phyloP scores from a whole-genome alignment of 345 rosid species.

The Hibiscus syriacus region DNA sequence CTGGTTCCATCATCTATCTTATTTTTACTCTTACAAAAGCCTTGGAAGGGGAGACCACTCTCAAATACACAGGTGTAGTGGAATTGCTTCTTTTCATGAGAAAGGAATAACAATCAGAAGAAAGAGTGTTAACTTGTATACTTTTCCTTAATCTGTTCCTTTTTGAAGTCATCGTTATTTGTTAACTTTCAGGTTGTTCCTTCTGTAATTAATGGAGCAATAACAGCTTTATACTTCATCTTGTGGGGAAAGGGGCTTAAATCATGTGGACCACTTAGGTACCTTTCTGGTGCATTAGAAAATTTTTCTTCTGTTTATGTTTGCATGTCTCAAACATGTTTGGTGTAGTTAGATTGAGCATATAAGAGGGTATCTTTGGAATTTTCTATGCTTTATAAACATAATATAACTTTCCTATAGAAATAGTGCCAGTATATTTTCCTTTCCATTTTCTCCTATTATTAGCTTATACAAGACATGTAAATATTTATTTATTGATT shows the following conservation, averaged over 20 bases:
- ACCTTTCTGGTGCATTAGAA: slow-evolving; percentile 14
- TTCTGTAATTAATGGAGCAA: slow-evolving; percentile 81
- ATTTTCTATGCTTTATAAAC: not conserved
- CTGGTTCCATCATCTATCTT: slow-evolving; percentile 66
- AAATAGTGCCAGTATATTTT: not conserved
- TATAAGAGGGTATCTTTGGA: not conserved
- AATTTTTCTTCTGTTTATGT: not conserved
- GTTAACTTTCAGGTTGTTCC: slow-evolving; percentile 76
- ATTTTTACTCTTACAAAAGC: slow-evolving; percentile 75
- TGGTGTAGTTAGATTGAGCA: not conserved
- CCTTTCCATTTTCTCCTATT: not conserved
- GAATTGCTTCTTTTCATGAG: not conserved
- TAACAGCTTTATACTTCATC: slow-evolving; percentile 86
- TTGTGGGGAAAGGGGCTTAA: slow-evolving; percentile 93
- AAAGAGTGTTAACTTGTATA: slow-evolving; percentile 10
- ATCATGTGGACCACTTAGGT: slow-evolving; percentile 95
- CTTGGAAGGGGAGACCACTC: slow-evolving; percentile 96
- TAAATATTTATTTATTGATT: not conserved
- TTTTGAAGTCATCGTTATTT: slow-evolving; percentile 16
- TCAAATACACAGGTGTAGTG: slow-evolving; percentile 72
- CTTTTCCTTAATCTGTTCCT: not conserved
- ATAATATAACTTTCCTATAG: not conserved
- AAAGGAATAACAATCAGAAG: not conserved
- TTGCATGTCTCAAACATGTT: not conserved
- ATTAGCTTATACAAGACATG: not conserved